phyloP scores from a whole-genome alignment of 169 alveolate species.

The Perkinsus olseni region DNA sequence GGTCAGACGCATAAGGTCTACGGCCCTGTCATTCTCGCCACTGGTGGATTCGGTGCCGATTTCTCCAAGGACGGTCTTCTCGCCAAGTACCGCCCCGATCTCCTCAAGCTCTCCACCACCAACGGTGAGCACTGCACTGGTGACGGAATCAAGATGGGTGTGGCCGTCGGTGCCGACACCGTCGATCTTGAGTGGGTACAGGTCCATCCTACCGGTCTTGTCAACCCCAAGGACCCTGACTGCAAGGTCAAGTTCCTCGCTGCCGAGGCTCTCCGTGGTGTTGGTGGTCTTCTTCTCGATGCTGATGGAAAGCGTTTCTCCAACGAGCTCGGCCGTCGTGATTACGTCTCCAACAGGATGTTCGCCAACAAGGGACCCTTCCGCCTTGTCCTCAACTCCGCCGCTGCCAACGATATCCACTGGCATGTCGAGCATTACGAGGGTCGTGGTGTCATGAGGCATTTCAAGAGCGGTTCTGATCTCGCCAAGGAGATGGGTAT shows the following conservation, averaged over 20 bases:
- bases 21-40: conserved; percentile 30
- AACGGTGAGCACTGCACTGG: conserved; percentile 32
- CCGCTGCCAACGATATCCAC: conserved; percentile 12
- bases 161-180: conserved; percentile 41
- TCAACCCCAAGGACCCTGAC: conserved; percentile 28
- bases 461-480: not conserved
- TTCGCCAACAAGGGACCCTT: conserved; percentile 37
- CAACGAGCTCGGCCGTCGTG: conserved; percentile 49
- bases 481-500: conserved; percentile 4
- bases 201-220: conserved; percentile 25
- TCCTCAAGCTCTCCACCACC: conserved; percentile 30
- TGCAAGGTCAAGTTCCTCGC: conserved; percentile 34
- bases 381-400: conserved; percentile 28
- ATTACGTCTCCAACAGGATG: conserved; percentile 36
- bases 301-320: conserved; percentile 51
- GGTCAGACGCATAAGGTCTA: conserved; percentile 7
- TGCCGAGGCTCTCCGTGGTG: conserved; percentile 50
- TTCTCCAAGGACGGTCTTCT: conserved; percentile 27
- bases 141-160: conserved; percentile 42
- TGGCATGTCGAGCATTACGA: conserved; percentile 21
- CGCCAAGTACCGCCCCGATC: conserved; percentile 20
- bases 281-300: conserved; percentile 48
- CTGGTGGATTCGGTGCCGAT: conserved; percentile 45
- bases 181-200: conserved; percentile 40
- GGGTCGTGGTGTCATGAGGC: conserved; percentile 13